Percentiles rank a stretch among this genome's conserved stretches.
phyloP scores from a whole-genome alignment of 2,329 filamentous ascomycete species.

The Ceratocystis smalleyi region DNA sequence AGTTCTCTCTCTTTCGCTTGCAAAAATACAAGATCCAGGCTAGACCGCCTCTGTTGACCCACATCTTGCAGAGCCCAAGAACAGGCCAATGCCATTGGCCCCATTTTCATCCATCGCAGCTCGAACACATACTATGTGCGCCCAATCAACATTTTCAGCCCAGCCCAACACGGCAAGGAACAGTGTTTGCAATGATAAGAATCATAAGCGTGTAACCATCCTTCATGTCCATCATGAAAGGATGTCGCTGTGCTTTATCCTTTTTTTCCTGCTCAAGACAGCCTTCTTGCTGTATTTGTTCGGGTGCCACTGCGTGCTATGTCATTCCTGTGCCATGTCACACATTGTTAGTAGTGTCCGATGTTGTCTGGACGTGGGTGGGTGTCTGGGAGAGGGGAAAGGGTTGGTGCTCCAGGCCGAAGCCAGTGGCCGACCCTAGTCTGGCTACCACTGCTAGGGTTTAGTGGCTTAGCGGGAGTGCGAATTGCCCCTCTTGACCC shows the following conservation, averaged over 20 bases:
- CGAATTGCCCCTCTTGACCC: not conserved
- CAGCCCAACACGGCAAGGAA: not conserved
- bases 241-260: not conserved
- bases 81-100: not conserved
- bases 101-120: not conserved
- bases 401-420: not conserved
- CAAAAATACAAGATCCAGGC: no score
- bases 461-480: not conserved
- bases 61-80: not conserved
- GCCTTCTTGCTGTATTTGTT: not conserved
- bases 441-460: not conserved
- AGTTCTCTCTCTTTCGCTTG: not conserved
- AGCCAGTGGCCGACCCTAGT: not conserved
- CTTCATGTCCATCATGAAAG: not conserved
- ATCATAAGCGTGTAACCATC: not conserved
- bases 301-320: not conserved
- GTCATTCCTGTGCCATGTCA: not conserved
- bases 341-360: not conserved
- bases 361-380: not conserved
- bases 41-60: not conserved
- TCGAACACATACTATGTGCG: not conserved
- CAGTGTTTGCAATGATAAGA: not conserved
- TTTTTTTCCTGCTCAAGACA: not conserved
- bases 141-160: slow-evolving; percentile 1
- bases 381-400: not conserved